Evolutionary conservation across 2,329 filamentous ascomycete species (phyloP).

Genomic region (Aspergillus caelatus): DNA sequence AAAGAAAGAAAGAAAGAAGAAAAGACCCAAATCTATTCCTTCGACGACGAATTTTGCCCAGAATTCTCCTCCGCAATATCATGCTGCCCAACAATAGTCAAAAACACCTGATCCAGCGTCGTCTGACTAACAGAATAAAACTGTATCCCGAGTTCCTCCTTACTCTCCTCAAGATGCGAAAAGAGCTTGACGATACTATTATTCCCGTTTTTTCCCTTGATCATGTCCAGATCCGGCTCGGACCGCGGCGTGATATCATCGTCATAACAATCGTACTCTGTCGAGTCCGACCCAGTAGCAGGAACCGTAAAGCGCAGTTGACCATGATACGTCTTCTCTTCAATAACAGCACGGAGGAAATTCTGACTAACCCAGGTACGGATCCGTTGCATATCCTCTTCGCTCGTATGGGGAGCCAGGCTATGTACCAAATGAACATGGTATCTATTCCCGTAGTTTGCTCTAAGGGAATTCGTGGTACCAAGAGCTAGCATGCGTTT

Average conservation of each 20-base stretch:
- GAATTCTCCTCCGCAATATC: slow-evolving; percentile 71
- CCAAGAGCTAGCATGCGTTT: slow-evolving; percentile 83
- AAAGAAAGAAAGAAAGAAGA: no score
- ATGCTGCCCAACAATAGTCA: slow-evolving; percentile 79
- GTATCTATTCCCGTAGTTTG: slow-evolving; percentile 75
- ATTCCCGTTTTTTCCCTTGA: background rate
- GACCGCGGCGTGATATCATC: background rate
- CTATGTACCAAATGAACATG: slow-evolving; percentile 80
- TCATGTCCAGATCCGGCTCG: background rate
- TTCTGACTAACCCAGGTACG: slow-evolving; percentile 64
- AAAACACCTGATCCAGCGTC: slow-evolving; percentile 87
- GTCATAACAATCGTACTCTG: background rate
- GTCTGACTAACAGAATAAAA: slow-evolving; percentile 88
- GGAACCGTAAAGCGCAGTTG: slow-evolving; percentile 84
- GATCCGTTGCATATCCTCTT: slow-evolving; percentile 68
- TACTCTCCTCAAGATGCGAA: slow-evolving; percentile 71
- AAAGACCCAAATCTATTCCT: background rate
- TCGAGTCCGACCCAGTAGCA: slow-evolving; percentile 23
- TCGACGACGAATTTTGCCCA: background rate
- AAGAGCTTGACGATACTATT: slow-evolving; percentile 62
- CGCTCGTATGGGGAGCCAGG: slow-evolving; percentile 71
- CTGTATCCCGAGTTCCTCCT: slow-evolving; percentile 69
- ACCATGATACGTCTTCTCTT: slow-evolving; percentile 77
- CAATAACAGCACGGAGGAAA: slow-evolving; percentile 69
- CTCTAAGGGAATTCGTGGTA: slow-evolving; percentile 70